Base-by-base conservation (phyloP, 164 flowering plant genomes). In the Aristolochia californica region DNA sequence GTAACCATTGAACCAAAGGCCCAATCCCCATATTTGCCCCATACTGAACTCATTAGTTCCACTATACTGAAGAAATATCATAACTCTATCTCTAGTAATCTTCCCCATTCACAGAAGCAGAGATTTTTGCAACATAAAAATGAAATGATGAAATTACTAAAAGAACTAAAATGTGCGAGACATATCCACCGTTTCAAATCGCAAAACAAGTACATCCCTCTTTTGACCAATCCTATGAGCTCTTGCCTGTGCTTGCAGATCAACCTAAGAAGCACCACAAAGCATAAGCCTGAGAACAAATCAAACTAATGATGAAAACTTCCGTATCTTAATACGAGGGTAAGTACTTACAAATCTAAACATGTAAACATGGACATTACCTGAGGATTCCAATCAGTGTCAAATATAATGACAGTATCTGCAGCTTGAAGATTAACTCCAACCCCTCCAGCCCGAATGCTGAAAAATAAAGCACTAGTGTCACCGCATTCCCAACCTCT, bases 321-420 rank as follows among this genome's bases (percentile, higher is more conserved):
- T 34, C 11, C 40, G 7, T 34, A 34, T 34, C 11, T 9, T 34
- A 1, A 34, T 34, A 0, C 11, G 40, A 34, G 9, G 10, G 40
- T 34, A 34, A 34, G 40, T 12, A 34, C 4, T 34, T 34, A 2
- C 40, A 12, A 12, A 8, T 34, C 40, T 34, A 34, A 34, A 34
- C 40, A 2, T 34, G 40, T 34, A 34, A n/a, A 16, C 26, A 16
- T 25, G 13, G 22, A 21, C 59, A 65, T 66, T 81, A 75, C 99
- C 99, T 94, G 99, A 40, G 99, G 99, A 75, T 94, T 94, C 99
- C 97, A 94, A 73, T 94, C 99, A 24, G 99, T 94, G 71, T 94
- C 99, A 65, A 88, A 94, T 67, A 94, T 88, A 62, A 94, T 90
- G 48, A 94, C 99, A 8, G 97, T 90, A 71, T 94, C 99, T 45